These are phyloP conservation scores for Tolypocladium inflatum DNA, from an alignment of 2,329 filamentous ascomycete genomes.

Conservation along the genomic window DNA sequence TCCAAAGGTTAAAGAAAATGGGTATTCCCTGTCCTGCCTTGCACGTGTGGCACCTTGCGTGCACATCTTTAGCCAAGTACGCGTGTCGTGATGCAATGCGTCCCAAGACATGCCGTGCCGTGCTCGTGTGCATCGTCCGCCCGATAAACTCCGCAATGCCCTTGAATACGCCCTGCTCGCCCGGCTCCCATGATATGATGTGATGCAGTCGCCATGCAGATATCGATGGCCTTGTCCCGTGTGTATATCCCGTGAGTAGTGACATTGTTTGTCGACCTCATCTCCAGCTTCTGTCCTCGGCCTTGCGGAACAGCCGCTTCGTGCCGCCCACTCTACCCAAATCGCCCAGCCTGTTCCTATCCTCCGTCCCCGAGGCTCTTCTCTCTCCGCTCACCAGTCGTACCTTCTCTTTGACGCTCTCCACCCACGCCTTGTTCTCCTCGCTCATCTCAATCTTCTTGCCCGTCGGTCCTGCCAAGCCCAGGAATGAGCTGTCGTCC, in stretches of 20 bases:
- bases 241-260: neutral
- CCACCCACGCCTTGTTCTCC: constrained; percentile 71
- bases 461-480: constrained; percentile 60
- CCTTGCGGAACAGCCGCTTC: constrained; percentile 57
- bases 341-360: constrained; percentile 49
- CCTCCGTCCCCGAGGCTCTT: constrained; percentile 18
- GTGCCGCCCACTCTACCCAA: constrained; percentile 64
- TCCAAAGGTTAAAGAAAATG: neutral
- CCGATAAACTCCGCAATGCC: neutral
- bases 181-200: neutral
- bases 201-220: neutral
- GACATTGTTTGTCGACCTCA: neutral
- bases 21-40: neutral
- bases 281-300: constrained; percentile 6
- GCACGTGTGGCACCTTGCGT: neutral
- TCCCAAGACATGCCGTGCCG: neutral
- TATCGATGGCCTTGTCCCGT: neutral
- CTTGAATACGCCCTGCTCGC: neutral
- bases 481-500: constrained; percentile 49
- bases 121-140: neutral
- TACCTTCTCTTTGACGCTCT: constrained; percentile 74
- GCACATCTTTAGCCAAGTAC: neutral
- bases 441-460: constrained; percentile 59
- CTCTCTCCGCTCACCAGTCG: constrained; percentile 57
- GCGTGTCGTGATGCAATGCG: neutral